Evolutionary conservation across 31 red algal species (phyloP), one percentile per base, ranked within the genome.

Genomic region (Asparagopsis taxiformis): DNA sequence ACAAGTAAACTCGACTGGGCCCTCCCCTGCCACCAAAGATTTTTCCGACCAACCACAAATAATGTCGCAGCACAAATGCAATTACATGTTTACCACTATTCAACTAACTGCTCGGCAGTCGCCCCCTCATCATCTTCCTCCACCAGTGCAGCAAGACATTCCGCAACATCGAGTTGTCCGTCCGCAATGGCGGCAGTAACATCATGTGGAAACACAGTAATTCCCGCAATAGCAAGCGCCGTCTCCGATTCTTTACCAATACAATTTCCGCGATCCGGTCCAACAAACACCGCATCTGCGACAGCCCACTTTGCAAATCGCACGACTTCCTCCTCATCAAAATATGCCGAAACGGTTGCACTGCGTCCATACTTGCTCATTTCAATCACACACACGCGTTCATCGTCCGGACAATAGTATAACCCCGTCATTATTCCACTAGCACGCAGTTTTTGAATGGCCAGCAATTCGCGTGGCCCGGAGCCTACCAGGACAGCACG

Each of bases 131-230:
- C 51, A 9, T 65, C 50, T 43, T 48, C 38, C 13, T 74, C 50
- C 30, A 38, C 67, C 24, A 89, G 19, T n/a, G 73, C 35, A 13
- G 19, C n/a, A 15, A 89, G 36, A 39, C 85, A 89, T 1, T 89
- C 73, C 60, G 36, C 32, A 30, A 74, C 85, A 3, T 53, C 51
- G 57, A 89, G 20, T n/a, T 17, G 51, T 1, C 85, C 85, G 29
- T 89, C 51, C 19, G 60, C 74, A 78, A 89, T 60, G 3, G 75
- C 75, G 31, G 66, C 75, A 19, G 56, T 55, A 13, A 89, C 85
- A 51, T 89, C 85, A 55, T 74, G 65, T 21, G 65, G 57, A 79
- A 89, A 89, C 54, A 89, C 66, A 15, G 85, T 89, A 26, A 89
- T 73, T 6, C 60, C 67, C 7, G 68, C 75, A 16, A 35, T 7